Conservation (phyloP, 768 basidiomycete genomes). For the Jaapia argillacea region DNA sequence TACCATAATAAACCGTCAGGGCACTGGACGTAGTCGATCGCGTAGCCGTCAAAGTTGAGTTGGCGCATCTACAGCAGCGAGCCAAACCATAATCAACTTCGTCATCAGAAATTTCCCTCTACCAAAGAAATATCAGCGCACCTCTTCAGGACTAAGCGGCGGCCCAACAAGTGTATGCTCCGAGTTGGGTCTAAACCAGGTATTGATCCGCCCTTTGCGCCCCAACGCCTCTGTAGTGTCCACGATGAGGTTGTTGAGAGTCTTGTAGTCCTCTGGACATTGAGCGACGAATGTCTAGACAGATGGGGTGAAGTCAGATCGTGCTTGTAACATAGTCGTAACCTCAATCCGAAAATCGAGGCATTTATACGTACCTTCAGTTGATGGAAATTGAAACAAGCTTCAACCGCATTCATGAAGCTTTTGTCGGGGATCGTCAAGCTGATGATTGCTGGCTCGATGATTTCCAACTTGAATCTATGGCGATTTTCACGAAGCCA, state of each 20-base stretch:
- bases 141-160: slow-evolving; percentile 54
- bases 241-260: slow-evolving; percentile 58
- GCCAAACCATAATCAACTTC: slow-evolving; percentile 1
- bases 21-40: slow-evolving; percentile 70
- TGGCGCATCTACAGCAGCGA: slow-evolving; percentile 34
- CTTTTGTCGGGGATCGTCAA: slow-evolving; percentile 54
- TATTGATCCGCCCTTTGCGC: slow-evolving; percentile 43
- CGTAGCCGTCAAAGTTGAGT: slow-evolving; percentile 74
- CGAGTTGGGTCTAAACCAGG: slow-evolving; percentile 52
- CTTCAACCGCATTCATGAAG: slow-evolving; percentile 65
- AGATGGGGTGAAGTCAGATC: neutral
- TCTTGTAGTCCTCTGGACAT: slow-evolving; percentile 69
- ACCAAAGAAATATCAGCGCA: too few relatives aligned
- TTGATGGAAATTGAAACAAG: slow-evolving; percentile 47
- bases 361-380: slow-evolving; percentile 48
- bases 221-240: slow-evolving; percentile 48
- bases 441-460: slow-evolving; percentile 75
- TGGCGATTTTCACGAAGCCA: slow-evolving; percentile 65
- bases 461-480: slow-evolving; percentile 71
- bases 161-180: slow-evolving; percentile 29
- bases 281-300: slow-evolving; percentile 72
- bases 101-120: neutral
- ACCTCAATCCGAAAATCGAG: neutral
- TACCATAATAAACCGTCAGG: slow-evolving; percentile 69
- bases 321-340: too few relatives aligned